These are phyloP conservation scores for Vicia villosa DNA, from an alignment of 306 rosid species.

Conservation along the genomic window DNA sequence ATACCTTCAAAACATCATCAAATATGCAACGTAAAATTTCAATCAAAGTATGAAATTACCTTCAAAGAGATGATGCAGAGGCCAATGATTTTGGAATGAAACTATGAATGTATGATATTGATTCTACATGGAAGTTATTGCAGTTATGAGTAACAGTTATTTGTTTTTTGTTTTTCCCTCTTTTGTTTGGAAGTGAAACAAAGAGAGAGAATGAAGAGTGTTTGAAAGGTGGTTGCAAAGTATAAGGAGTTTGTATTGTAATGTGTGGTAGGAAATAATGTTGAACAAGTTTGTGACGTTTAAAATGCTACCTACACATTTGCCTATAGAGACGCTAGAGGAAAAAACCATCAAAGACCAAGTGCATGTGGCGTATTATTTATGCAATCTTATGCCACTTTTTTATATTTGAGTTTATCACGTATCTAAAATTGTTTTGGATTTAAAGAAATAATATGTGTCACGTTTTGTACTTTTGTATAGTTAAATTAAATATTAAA, in stretches of 20 bases:
- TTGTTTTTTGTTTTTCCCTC: neutral
- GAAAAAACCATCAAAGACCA: slow-evolving; percentile 38
- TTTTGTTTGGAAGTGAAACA: slow-evolving; percentile 27
- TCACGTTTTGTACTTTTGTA: too few relatives aligned
- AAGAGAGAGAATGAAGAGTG: slow-evolving; percentile 43
- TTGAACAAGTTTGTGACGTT: slow-evolving; percentile 42
- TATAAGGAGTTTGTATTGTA: slow-evolving; percentile 34
- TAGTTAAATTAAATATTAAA: too few relatives aligned
- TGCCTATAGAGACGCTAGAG: slow-evolving; percentile 44
- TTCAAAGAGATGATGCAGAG: too few relatives aligned
- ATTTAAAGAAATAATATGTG: too few relatives aligned
- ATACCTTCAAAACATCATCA: neutral
- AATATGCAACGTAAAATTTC: too few relatives aligned
- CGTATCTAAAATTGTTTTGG: too few relatives aligned
- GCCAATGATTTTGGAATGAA: neutral
- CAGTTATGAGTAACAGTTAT: slow-evolving; percentile 21
- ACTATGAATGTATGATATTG: neutral
- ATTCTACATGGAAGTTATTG: slow-evolving; percentile 17
- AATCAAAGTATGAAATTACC: too few relatives aligned
- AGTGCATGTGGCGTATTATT: slow-evolving; percentile 20
- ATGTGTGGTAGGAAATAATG: slow-evolving; percentile 40
- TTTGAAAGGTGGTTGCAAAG: slow-evolving; percentile 41
- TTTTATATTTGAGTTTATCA: too few relatives aligned
- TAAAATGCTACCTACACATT: slow-evolving; percentile 18
- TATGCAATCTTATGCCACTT: neutral